A percentile compares a stretch with the other conserved stretches of the same genome.
These are phyloP conservation scores for Aspergillus fischeri DNA, from an alignment of 2,329 filamentous ascomycete species.

Conservation along the genomic window DNA sequence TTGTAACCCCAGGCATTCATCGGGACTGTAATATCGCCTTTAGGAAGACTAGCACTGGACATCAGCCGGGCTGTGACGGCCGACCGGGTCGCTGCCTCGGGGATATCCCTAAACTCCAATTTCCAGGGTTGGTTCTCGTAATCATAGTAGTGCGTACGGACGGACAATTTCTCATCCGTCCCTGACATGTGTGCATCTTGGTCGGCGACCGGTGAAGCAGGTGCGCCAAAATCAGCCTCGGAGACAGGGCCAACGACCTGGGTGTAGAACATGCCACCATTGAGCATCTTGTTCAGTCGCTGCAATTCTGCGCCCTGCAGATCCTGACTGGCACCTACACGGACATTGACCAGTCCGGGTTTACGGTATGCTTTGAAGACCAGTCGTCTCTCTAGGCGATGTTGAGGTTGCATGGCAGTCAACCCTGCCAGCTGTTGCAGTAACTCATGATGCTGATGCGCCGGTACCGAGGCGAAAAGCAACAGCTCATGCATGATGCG, in stretches of 20 bases:
- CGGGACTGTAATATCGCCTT: conserved; percentile 47
- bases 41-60: conserved; percentile 45
- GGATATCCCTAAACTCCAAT: conserved; percentile 47
- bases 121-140: conserved; percentile 40
- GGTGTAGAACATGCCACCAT: conserved; percentile 52
- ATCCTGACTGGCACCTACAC: conserved; percentile 43
- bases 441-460: conserved; percentile 55
- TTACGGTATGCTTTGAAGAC: conserved; percentile 55
- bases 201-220: conserved; percentile 13
- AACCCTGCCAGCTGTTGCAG: conserved; percentile 59
- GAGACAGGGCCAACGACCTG: conserved; percentile 47
- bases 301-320: conserved; percentile 42
- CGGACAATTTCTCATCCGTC: conserved; percentile 16
- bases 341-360: conserved; percentile 37
- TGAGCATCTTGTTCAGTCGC: conserved; percentile 44
- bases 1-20: conserved; percentile 53
- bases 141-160: conserved; percentile 21
- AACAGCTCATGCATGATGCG: conserved; percentile 65
- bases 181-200: conserved; percentile 35
- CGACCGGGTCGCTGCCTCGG: conserved; percentile 50
- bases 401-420: conserved; percentile 57
- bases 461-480: conserved; percentile 57
- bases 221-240: conserved; percentile 34
- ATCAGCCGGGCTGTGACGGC: conserved; percentile 52
- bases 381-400: conserved; percentile 52